phyloP scores from a whole-genome alignment of 441 rosid species.

The Theobroma grandiflorum region DNA sequence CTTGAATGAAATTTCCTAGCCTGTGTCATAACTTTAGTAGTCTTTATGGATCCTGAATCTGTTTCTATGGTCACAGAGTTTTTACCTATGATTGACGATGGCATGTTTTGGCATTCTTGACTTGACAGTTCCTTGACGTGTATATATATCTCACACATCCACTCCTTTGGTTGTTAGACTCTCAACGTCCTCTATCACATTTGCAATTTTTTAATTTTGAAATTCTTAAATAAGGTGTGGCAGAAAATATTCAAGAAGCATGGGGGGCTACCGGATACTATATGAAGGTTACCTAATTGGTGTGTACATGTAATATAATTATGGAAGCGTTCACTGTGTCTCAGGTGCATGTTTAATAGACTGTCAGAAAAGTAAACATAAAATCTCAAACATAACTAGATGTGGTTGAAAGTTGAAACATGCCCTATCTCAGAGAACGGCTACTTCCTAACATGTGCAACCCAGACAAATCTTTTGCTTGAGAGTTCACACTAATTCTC shows the following conservation, averaged over 20 bases:
- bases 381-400: slow-evolving; percentile 11
- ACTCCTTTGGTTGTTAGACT: neutral
- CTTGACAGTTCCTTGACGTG: slow-evolving; percentile 4
- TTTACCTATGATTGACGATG: neutral
- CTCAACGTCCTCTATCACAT: neutral
- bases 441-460: slow-evolving; percentile 2
- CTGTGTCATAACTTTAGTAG: neutral
- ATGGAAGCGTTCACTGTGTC: neutral
- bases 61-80: neutral
- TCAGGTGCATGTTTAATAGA: slow-evolving; percentile 9
- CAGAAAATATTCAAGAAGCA: neutral
- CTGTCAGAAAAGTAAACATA: neutral
- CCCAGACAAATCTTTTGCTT: neutral
- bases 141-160: neutral
- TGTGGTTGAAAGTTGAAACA: neutral
- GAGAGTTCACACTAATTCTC: neutral
- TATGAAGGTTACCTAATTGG: slow-evolving; percentile 7
- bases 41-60: neutral
- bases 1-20: neutral
- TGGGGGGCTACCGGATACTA: neutral
- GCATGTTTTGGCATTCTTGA: slow-evolving; percentile 20
- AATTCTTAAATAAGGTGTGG: slow-evolving; percentile 3
- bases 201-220: neutral
- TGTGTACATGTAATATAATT: slow-evolving; percentile 5
- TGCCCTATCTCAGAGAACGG: slow-evolving; percentile 17